These are phyloP conservation scores for Salix arbutifolia DNA, from an alignment of 345 rosid genomes.

Conservation along the genomic window DNA sequence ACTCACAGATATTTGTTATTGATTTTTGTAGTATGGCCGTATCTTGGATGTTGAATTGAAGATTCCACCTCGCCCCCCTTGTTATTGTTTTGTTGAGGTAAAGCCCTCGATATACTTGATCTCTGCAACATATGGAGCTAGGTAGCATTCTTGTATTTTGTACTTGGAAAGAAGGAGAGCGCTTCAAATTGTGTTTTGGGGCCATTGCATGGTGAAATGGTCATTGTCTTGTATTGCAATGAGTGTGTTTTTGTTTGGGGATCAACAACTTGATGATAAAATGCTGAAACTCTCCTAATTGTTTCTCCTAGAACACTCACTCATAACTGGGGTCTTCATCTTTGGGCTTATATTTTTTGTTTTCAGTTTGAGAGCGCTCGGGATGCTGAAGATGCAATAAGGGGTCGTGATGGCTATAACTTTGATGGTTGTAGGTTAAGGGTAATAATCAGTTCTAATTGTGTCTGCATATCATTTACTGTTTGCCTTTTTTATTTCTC, in stretches of 20 bases:
- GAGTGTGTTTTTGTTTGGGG: not conserved
- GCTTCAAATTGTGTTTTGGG: not conserved
- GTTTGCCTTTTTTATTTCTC: not conserved
- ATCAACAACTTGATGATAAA: not conserved
- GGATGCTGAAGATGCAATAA: slow-evolving; percentile 60
- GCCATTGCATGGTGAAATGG: not conserved
- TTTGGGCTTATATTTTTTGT: not conserved
- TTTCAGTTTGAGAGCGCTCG: slow-evolving; percentile 45
- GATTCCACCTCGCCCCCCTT: slow-evolving; percentile 93
- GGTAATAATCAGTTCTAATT: slow-evolving; percentile 25
- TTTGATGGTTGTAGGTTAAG: slow-evolving; percentile 54
- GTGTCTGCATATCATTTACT: not conserved
- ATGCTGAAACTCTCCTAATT: not conserved
- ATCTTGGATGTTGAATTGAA: slow-evolving; percentile 49
- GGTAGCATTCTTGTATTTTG: not conserved
- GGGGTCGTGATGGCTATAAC: slow-evolving; percentile 60
- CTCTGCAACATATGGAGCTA: not conserved
- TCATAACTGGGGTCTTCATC: not conserved
- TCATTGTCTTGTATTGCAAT: not conserved
- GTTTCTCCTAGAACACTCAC: not conserved
- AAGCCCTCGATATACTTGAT: not conserved
- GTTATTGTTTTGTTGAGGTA: slow-evolving; percentile 98
- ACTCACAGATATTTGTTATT: not conserved
- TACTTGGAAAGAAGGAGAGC: not conserved
- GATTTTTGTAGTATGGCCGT: slow-evolving; percentile 56